Evolutionary conservation across 768 basidiomycete genomes (phyloP), one percentile per base, ranked within the genome.

Genomic region (Kwoniella mangroviensis): DNA sequence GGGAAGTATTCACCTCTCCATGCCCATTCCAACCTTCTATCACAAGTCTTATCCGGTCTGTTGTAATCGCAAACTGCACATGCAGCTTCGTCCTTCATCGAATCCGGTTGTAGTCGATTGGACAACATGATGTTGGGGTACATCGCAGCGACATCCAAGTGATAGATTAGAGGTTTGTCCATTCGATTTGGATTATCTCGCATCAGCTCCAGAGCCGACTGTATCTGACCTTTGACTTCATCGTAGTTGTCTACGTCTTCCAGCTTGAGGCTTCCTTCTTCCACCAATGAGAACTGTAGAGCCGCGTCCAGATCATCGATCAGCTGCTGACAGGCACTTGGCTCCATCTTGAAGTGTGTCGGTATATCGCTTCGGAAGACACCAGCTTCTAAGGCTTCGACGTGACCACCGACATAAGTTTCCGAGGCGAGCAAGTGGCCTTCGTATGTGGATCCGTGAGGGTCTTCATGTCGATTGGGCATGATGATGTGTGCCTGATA

Each of bases 51-150:
- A 22, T 92, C 93, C 0, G 97, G 95, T 10, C 95, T 89, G 77
- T 99, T 99, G 83, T 91, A 98, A 84, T 99, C 97, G 84, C 97
- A 99, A 1, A 98, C 94, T 1, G 97, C 97, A 79, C 97, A 99
- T 19, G 90, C 91, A 21, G 96, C 89, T 82, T 98, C 97, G 78
- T 95, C 93, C 11, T 98, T 91, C 85, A 98, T 92, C 1, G 97
- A 97, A 84, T 99, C 97, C 2, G 97, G 97, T 76, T 99, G 97
- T 2, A 99, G 87, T 42, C 97, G 92, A 81, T 99, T 99, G 19
- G 95, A 98, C 86, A 99, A 90, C 97, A 99, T 99, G 88, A 99
- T 98, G 84, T 98, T 99, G 67, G 97, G 97, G 82, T 99, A 98
- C 97, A 99, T 99, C 72, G 97, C 97, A 2, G 97, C 97, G 72